Base-by-base conservation (phyloP, 129 eudicot genomes). In the Arctium lappa region DNA sequence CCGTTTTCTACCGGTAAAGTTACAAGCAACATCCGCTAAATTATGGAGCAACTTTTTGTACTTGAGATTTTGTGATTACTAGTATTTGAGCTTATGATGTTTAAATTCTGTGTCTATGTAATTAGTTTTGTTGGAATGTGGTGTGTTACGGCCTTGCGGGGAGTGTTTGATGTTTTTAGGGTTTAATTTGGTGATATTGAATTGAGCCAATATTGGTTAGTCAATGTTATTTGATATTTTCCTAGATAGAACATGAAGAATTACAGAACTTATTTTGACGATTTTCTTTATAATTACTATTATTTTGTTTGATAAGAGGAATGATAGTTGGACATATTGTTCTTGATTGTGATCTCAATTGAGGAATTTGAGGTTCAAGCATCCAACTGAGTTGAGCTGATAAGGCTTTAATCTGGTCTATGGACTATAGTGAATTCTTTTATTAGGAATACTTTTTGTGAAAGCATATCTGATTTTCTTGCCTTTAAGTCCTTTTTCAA, bases 121-220 rank as follows among this genome's bases (percentile, higher is more conserved):
- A 77, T 15, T 77, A 16, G 11, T 42, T 18, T 37, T 77, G 53
- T 13, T 33, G 73, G 33, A 39, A 2, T 31, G 44, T 15, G 31
- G 11, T 72, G 48, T 18, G 8, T 62, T 22, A 22, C 27, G 27
- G 27, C 27, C 27, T 22, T 3, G 32, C n/a, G 3, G 42, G 29
- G 34, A n/a, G 36, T 32, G 48, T 83, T 53, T 76, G 74, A 63
- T 29, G 36, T 31, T 40, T 72, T 68, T 74, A 79, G 83, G 87
- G 80, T 16, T 79, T 66, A 27, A 66, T 66, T 79, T 77, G 36
- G 33, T 83, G 74, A 53, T 37, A 50, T 77, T 31, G 7, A 83
- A 15, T 71, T 77, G 46, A 76, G n/a, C 73, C 11, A 13, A 53
- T 48, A 70, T 16, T 32, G 30, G 36, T 30, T 40, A 44, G 31